phyloP scores from a whole-genome alignment of 208 protist genomes.

The Porcisia deanei region DNA sequence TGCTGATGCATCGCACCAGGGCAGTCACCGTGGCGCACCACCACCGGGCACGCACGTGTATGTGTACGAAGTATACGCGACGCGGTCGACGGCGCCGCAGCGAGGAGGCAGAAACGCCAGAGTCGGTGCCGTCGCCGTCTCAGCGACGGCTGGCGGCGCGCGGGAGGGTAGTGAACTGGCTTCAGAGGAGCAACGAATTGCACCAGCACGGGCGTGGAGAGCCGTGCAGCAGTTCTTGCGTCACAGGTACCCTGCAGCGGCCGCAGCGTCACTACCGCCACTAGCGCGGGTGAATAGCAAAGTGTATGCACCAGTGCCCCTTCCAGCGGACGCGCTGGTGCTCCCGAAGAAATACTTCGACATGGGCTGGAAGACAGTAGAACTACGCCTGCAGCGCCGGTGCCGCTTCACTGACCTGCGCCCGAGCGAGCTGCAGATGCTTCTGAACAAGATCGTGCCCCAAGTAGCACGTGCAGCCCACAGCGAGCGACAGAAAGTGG shows the following conservation, averaged over 20 bases:
- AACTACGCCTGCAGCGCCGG: conserved; percentile 47
- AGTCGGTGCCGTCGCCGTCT: not conserved
- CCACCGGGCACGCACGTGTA: conserved; percentile 35
- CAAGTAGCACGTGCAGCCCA: conserved; percentile 34
- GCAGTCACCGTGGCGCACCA: not conserved
- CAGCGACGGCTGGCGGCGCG: not conserved
- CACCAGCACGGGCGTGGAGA: conserved; percentile 44
- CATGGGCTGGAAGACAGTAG: conserved; percentile 67
- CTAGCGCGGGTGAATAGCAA: conserved; percentile 57
- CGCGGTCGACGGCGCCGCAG: conserved; percentile 25
- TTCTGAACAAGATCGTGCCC: conserved; percentile 74
- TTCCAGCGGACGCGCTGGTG: conserved; percentile 54
- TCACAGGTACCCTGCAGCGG: conserved; percentile 23
- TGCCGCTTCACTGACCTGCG: conserved; percentile 41
- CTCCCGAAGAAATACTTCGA: conserved; percentile 65
- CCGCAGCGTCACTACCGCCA: conserved; percentile 41
- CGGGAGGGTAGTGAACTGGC: conserved; percentile 3
- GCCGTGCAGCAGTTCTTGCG: conserved; percentile 50
- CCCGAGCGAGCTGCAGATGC: conserved; percentile 52
- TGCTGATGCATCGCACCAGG: not conserved
- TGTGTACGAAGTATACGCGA: conserved; percentile 80
- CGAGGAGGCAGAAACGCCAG: not conserved
- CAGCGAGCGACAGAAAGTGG: not conserved
- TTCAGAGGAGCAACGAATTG: conserved; percentile 38
- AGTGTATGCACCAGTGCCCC: conserved; percentile 59